These are phyloP conservation scores for Tetrapisispora pingtungensis DNA, from an alignment of 805 yeast species.

Conservation along the genomic window DNA sequence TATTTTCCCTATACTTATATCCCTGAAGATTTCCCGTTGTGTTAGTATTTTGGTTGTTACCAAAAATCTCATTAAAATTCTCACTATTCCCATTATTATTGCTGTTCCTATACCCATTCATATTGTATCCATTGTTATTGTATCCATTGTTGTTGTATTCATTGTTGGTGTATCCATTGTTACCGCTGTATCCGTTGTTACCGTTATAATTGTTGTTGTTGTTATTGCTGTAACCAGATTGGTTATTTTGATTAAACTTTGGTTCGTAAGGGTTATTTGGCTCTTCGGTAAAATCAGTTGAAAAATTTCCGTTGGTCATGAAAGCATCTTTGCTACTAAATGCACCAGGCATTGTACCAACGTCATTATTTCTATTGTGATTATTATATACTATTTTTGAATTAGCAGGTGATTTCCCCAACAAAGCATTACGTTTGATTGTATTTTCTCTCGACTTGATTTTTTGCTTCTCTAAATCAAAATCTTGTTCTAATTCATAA, in stretches of 20 bases:
- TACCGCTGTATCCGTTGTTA: too few relatives aligned
- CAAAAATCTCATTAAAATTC: too few relatives aligned
- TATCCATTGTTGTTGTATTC: too few relatives aligned
- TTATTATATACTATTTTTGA: neutral
- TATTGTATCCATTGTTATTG: too few relatives aligned
- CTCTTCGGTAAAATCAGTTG: neutral
- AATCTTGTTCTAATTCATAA: slow-evolving; percentile 25
- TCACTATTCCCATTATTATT: too few relatives aligned
- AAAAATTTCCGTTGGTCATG: neutral
- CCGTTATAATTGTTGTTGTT: neutral
- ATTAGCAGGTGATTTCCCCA: too few relatives aligned
- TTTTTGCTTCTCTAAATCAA: slow-evolving; percentile 25
- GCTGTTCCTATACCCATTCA: too few relatives aligned
- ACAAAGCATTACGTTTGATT: neutral
- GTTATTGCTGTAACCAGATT: neutral
- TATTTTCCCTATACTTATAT: neutral
- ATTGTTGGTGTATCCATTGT: too few relatives aligned
- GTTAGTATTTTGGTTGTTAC: neutral
- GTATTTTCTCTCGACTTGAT: slow-evolving; percentile 8
- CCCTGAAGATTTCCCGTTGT: neutral
- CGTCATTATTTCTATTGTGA: neutral
- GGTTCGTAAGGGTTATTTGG: neutral
- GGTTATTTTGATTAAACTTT: neutral
- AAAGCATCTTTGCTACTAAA: neutral
- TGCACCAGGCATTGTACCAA: slow-evolving; percentile 1